These are phyloP conservation scores for Xylaria sp. DNA, from an alignment of 2,329 filamentous ascomycete species.

Conservation along the genomic window DNA sequence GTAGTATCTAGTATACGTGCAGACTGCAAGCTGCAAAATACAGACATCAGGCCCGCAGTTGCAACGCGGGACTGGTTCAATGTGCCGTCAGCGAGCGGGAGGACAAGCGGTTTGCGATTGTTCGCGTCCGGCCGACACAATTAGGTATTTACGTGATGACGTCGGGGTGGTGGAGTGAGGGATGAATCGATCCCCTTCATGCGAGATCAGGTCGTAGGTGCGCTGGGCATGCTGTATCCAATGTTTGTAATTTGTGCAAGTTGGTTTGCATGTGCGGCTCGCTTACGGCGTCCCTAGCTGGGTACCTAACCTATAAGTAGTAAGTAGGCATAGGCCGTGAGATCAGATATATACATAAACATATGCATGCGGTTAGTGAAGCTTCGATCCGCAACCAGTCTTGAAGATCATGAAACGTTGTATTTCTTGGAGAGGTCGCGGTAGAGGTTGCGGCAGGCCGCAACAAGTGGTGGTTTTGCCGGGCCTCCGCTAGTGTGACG, in stretches of 20 bases:
- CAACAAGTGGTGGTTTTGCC: neutral
- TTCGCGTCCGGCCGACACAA: neutral
- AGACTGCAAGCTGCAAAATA: neutral
- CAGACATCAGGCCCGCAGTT: neutral
- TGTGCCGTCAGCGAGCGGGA: slow-evolving; percentile 8
- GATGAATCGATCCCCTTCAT: slow-evolving; percentile 16
- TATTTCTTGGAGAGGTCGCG: slow-evolving; percentile 19
- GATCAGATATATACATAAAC: neutral
- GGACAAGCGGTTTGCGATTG: neutral
- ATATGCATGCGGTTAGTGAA: slow-evolving; percentile 19
- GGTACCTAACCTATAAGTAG: too few species aligned
- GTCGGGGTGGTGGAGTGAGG: slow-evolving; percentile 10
- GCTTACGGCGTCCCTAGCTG: neutral
- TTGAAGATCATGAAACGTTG: slow-evolving; percentile 31
- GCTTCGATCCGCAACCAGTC: neutral
- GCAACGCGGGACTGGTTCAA: neutral
- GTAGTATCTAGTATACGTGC: neutral
- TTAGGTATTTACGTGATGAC: slow-evolving; percentile 13
- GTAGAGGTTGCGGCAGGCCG: neutral
- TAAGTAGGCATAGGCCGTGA: neutral
- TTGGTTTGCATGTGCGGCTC: slow-evolving; percentile 3
- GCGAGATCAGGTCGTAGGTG: slow-evolving; percentile 6
- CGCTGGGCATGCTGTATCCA: neutral
- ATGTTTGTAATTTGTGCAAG: neutral
- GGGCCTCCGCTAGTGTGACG: too few species aligned